A percentile compares a stretch with the other conserved stretches of the same genome.
phyloP scores from a whole-genome alignment of 1,284 basidiomycete species.

The Singerocomus inundabilis region DNA sequence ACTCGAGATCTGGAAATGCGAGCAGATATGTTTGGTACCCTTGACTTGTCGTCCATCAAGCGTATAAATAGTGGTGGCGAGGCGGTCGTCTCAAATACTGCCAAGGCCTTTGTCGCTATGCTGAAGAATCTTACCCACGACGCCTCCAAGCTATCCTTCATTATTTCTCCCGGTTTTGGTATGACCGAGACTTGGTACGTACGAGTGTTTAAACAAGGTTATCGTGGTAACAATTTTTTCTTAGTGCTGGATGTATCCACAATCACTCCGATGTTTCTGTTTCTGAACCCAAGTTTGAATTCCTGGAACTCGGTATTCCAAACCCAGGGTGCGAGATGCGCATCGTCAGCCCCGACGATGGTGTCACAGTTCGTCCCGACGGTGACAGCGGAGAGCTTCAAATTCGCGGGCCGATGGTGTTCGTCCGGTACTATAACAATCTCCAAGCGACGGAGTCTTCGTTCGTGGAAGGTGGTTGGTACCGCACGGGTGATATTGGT shows the following conservation, averaged over 20 bases:
- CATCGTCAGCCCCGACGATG: constrained; percentile 29
- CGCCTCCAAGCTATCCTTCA: constrained; percentile 18
- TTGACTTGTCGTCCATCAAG: constrained; percentile 34
- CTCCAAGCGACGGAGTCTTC: constrained; percentile 31
- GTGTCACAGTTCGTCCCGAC: constrained; percentile 18
- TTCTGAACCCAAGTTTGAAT: constrained; percentile 18
- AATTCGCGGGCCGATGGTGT: constrained; percentile 36
- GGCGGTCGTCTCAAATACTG: constrained; percentile 39
- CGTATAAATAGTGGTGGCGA: constrained; percentile 38
- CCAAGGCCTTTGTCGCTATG: constrained; percentile 33
- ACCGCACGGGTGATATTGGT: constrained; percentile 39
- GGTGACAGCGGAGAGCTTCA: constrained; percentile 37
- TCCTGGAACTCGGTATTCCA: constrained; percentile 24
- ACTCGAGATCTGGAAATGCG: constrained; percentile 30
- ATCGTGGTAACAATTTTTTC: not conserved
- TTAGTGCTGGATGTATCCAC: constrained; percentile 36
- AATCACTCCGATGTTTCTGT: constrained; percentile 17
- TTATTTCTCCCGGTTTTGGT: constrained; percentile 39
- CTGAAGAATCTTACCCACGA: constrained; percentile 27
- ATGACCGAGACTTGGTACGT: constrained; percentile 41
- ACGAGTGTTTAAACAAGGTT: not conserved
- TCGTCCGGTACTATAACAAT: constrained; percentile 39
- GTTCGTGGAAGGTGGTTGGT: constrained; percentile 40
- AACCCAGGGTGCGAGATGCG: constrained; percentile 25
- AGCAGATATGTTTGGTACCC: constrained; percentile 19